Conservation (phyloP, 306 rosid species). For the Glycine soja region DNA sequence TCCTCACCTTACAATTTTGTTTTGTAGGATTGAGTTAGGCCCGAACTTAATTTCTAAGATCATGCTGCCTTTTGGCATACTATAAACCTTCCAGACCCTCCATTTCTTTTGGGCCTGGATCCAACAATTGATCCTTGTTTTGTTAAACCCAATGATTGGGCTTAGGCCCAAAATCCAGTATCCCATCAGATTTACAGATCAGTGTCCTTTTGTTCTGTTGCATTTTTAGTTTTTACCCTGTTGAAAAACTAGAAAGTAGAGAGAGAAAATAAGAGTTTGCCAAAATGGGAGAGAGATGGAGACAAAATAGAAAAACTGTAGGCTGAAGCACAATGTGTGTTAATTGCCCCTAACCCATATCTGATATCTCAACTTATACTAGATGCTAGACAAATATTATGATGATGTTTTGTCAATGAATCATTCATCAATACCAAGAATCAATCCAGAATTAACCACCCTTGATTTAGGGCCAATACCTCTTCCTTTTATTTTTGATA, state of each 20-base stretch:
- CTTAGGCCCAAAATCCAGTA: background rate
- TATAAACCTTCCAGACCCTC: background rate
- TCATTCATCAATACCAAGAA: background rate
- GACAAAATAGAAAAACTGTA: conserved; percentile 16
- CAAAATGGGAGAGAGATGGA: conserved; percentile 37
- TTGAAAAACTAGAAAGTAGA: conserved; percentile 20
- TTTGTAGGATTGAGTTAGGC: too few relatives aligned
- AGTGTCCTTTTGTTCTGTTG: background rate
- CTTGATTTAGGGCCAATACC: background rate
- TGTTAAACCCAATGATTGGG: background rate
- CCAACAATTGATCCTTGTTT: background rate
- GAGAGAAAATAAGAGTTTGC: conserved; percentile 11
- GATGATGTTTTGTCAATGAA: background rate
- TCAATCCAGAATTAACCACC: background rate
- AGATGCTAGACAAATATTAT: background rate
- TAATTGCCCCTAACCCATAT: conserved; percentile 2
- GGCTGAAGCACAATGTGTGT: conserved; percentile 24
- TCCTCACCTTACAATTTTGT: too few relatives aligned
- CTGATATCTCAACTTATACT: background rate
- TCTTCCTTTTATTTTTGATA: background rate
- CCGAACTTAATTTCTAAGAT: too few relatives aligned
- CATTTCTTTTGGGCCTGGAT: background rate
- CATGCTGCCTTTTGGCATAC: background rate
- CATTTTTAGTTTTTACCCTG: background rate
- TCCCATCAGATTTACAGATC: conserved; percentile 19